Percentiles rank a stretch among this genome's conserved stretches.
phyloP scores from a whole-genome alignment of 306 rosid genomes.

The Begonia fuchsioides region DNA sequence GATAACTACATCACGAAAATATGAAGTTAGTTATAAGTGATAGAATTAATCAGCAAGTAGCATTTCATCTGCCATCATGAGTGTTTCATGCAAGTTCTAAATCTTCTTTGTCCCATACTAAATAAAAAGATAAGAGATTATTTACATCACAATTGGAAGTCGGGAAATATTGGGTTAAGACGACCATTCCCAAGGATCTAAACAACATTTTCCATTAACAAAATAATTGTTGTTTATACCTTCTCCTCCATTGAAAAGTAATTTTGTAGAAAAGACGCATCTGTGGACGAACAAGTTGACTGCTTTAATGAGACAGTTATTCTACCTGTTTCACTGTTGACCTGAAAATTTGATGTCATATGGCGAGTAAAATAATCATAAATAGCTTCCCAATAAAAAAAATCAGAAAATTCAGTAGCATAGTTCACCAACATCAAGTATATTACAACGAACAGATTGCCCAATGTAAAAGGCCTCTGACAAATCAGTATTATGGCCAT shows the following conservation, averaged over 20 bases:
- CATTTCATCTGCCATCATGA: too few relatives aligned
- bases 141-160: too few relatives aligned
- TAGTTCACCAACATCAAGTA: conserved; percentile 54
- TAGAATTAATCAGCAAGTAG: not conserved
- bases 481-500: conserved; percentile 47
- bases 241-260: conserved; percentile 65
- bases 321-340: conserved; percentile 46
- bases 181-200: too few relatives aligned
- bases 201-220: too few relatives aligned
- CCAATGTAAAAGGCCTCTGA: conserved; percentile 67
- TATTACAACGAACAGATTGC: conserved; percentile 76
- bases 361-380: conserved; percentile 1
- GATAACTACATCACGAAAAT: conserved; percentile 42
- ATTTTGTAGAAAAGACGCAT: conserved; percentile 71
- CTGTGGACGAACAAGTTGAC: conserved; percentile 59
- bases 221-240: conserved; percentile 18
- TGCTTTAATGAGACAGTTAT: conserved; percentile 69
- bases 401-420: conserved; percentile 7
- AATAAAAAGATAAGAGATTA: too few relatives aligned
- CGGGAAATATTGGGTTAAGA: too few relatives aligned
- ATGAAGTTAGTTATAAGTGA: conserved; percentile 18
- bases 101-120: too few relatives aligned
- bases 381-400: conserved; percentile 4
- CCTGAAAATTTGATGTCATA: conserved; percentile 18
- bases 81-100: too few relatives aligned